Evolutionary conservation across 768 basidiomycete genomes (phyloP), one percentile per base, ranked within the genome.

Genomic region (Amanita muscaria): DNA sequence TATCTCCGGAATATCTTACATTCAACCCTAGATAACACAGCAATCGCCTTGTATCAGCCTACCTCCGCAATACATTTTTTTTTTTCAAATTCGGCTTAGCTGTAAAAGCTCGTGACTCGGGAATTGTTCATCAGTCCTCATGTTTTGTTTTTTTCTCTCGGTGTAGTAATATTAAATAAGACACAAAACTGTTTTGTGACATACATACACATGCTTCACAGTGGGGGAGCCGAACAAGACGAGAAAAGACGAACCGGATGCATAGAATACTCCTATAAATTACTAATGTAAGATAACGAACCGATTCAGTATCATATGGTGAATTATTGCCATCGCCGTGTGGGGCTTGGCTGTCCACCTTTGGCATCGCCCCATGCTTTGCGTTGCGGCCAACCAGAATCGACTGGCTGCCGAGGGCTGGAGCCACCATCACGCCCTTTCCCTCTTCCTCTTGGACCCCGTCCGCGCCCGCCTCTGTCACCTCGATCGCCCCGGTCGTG

Each of bases 381-480:
- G 34, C 76, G 68, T 22, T 42, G 41, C 35, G 73, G 72, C 79
- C 79, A 82, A 1, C 77, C 77, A 24, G 75, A 68, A 52, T 83
- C 81, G 14, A 72, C 62, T 27, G 75, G 62, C 32, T 67, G 55
- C 32, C 64, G 53, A 29, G 64, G 49, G 39, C 50, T 52, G 24
- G 57, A 55, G 27, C 55, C 59, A 39, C 64, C 54, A 23, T 59
- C 58, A 16, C 62, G 52, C 23, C 64, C 53, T 16, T 67, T 59
- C 15, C 64, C 61, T 38, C 66, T 48, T 3, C 62, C 59, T 25
- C 62, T 50, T 31, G 19, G 27, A 15, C 55, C 50, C 9, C 62
- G 51, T 5, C 65, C 68, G 37, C 69, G 62, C 45, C 63, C 56
- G 24, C 61, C 54, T 24, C 58, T 51, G 19, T 62, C 61, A 6